Percentiles rank a stretch among this genome's conserved stretches.
phyloP scores from a whole-genome alignment of 352 stramenopile genomes.

The Phytophthora sojae region DNA sequence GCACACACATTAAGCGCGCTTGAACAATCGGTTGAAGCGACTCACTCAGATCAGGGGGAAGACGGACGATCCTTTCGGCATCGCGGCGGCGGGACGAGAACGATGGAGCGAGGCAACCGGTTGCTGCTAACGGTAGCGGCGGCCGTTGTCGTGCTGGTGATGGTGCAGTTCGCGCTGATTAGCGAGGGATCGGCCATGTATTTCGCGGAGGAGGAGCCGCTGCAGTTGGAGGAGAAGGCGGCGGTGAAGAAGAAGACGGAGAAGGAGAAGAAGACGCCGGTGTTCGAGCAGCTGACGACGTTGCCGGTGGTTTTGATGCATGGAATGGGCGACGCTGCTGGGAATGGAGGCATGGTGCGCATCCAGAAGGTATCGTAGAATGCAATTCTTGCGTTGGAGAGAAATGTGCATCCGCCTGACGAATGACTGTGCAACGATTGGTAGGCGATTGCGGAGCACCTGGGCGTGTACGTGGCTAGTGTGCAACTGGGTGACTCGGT shows the following conservation, averaged over 20 bases:
- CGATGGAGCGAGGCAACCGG: constrained; percentile 38
- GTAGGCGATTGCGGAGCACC: constrained; percentile 72
- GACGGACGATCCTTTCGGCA: neutral
- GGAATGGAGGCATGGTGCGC: constrained; percentile 89
- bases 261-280: constrained; percentile 16
- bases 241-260: no score
- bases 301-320: constrained; percentile 90
- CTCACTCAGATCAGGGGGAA: constrained; percentile 1
- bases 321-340: constrained; percentile 95
- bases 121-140: constrained; percentile 47
- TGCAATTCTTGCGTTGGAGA: neutral
- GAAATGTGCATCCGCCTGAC: neutral
- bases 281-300: constrained; percentile 46
- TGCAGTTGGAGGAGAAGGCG: constrained; percentile 24
- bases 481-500: constrained; percentile 90
- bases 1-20: constrained; percentile 1
- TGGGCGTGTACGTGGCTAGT: constrained; percentile 88
- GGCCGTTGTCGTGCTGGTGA: constrained; percentile 50
- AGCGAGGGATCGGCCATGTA: constrained; percentile 47
- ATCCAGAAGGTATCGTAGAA: constrained; percentile 70
- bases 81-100: constrained; percentile 3
- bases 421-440: constrained; percentile 2
- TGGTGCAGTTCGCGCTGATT: constrained; percentile 62
- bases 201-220: constrained; percentile 24
- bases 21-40: constrained; percentile 36